Evolutionary conservation across 208 protist species (phyloP), one percentile per base, ranked within the genome.

Genomic region (Lotmaria passim): DNA sequence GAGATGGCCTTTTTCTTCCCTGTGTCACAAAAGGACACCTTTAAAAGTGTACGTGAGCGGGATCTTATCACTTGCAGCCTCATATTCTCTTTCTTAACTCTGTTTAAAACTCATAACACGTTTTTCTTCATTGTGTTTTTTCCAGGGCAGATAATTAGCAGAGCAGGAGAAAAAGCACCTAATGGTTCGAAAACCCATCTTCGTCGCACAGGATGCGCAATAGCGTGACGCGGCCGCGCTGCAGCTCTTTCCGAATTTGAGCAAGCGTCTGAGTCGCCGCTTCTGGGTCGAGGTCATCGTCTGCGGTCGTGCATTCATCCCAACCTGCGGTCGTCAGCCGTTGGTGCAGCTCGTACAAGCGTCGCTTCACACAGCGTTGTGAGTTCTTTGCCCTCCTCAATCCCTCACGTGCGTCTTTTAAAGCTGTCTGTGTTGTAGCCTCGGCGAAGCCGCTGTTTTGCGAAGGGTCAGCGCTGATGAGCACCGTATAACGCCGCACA

Each of bases 171-270:
- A n/a, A n/a, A n/a, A n/a, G n/a, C n/a, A n/a, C n/a, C n/a, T n/a
- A n/a, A n/a, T n/a, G n/a, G n/a, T n/a, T n/a, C 30, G 60, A 26
- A 21, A 24, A 14, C 33, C 8, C 3, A 3, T 30, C 21, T n/a
- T 50, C 33, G 14, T 64, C 44, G 38, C 70, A 75, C 1, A 73
- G 36, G 47, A 66, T 46, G 14, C 51, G 58, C 34, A 78, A 51
- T 34, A 78, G 46, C 17, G 55, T 75, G 1, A 69, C 55, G 10
- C 46, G 56, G 23, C 70, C 70, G 0, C 26, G 21, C 7, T 38
- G 21, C 24, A 75, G 44, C 50, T 75, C 70, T n/a, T 28, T 19
- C 15, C 19, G 33, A 39, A 75, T 59, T 19, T 58, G 70, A n/a
- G 43, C 23, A 21, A 24, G n/a, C 26, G 64, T 56, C n/a, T 52